Percentiles rank a stretch among this genome's conserved stretches.
These are phyloP conservation scores for Starmerella bombi DNA, from an alignment of 805 yeast genomes.

Conservation along the genomic window DNA sequence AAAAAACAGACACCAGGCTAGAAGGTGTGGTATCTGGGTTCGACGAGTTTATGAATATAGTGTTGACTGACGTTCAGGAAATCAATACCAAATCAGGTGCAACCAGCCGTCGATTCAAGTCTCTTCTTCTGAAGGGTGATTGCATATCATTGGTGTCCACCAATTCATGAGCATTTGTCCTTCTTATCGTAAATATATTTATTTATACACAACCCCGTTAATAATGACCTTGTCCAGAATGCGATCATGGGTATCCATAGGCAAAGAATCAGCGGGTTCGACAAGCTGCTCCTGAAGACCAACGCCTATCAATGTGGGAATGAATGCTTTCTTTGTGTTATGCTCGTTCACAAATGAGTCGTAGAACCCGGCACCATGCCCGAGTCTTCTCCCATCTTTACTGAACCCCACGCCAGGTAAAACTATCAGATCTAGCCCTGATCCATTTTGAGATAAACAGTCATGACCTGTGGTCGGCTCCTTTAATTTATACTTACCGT, in stretches of 20 bases:
- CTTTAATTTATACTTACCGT: constrained; percentile 50
- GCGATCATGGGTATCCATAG: constrained; percentile 54
- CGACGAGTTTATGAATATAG: constrained; percentile 92
- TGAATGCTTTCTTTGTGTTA: neutral
- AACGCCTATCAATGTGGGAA: constrained; percentile 38
- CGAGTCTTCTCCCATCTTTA: constrained; percentile 41
- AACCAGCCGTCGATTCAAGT: constrained; percentile 31
- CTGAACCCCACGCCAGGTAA: constrained; percentile 83
- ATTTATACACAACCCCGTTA: constrained; percentile 21
- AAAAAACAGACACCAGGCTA: constrained; percentile 62
- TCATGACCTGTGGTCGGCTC: constrained; percentile 43
- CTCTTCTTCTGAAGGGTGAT: constrained; percentile 81
- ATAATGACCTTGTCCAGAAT: constrained; percentile 42
- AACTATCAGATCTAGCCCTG: constrained; percentile 62
- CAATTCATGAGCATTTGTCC: neutral
- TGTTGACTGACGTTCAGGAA: constrained; percentile 50
- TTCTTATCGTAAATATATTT: neutral
- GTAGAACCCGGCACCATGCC: constrained; percentile 90
- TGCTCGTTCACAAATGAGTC: constrained; percentile 54
- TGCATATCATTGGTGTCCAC: constrained; percentile 63
- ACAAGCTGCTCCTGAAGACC: constrained; percentile 56
- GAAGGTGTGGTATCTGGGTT: constrained; percentile 79
- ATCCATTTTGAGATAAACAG: constrained; percentile 26
- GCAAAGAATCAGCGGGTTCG: constrained; percentile 30
- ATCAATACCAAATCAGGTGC: constrained; percentile 41